Conservation (phyloP, 2,329 filamentous ascomycete species). For the Hypoxylon rubiginosum region DNA sequence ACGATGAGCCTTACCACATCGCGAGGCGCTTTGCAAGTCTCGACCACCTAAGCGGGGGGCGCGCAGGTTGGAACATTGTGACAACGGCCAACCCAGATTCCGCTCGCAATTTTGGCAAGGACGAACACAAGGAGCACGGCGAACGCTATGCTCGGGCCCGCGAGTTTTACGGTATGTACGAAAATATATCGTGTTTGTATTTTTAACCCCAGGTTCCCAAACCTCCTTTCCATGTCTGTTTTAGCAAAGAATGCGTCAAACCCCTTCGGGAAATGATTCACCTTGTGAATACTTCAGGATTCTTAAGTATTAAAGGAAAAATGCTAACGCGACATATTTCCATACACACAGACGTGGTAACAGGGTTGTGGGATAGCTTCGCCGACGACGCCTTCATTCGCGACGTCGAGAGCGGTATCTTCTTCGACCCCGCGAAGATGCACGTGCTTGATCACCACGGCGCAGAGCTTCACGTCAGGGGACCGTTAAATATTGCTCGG, state of each 20-base stretch:
- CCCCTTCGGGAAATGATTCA: too few species aligned
- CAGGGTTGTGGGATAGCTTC: slow-evolving; percentile 67
- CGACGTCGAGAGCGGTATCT: slow-evolving; percentile 62
- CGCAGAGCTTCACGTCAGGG: slow-evolving; percentile 60
- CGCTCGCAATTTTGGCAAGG: slow-evolving; percentile 64
- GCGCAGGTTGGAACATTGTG: slow-evolving; percentile 68
- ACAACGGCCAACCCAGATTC: slow-evolving; percentile 67
- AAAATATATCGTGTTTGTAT: too few species aligned
- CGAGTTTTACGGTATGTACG: slow-evolving; percentile 67
- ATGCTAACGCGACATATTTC: too few species aligned
- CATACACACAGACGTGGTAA: too few species aligned
- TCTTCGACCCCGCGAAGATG: slow-evolving; percentile 64
- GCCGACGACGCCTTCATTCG: slow-evolving; percentile 68
- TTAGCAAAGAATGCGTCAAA: too few species aligned
- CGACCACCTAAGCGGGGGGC: slow-evolving; percentile 64
- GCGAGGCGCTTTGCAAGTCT: slow-evolving; percentile 67
- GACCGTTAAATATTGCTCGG: slow-evolving; percentile 65
- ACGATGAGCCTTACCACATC: slow-evolving; percentile 67
- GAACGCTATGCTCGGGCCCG: slow-evolving; percentile 65
- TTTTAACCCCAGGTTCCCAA: too few species aligned
- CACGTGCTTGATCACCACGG: slow-evolving; percentile 66
- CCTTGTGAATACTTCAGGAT: too few species aligned
- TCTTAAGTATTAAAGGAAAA: too few species aligned
- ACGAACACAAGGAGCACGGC: slow-evolving; percentile 63
- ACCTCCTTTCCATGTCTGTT: too few species aligned